Evolutionary conservation across 2,329 filamentous ascomycete species (phyloP).

Genomic region (Chrysosporium queenslandicum): DNA sequence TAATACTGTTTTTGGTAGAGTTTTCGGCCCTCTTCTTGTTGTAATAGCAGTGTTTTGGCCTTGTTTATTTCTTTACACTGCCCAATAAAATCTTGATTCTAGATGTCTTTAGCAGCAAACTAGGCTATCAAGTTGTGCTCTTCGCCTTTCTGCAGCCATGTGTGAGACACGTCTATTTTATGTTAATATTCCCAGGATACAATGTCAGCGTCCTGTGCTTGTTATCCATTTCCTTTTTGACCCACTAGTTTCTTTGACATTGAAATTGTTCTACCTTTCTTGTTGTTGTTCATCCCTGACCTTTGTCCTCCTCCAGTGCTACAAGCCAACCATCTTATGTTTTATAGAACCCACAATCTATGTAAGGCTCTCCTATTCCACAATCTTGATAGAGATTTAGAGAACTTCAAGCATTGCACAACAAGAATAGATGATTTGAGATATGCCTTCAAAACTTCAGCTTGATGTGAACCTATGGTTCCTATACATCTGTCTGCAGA

Average conservation of each 20-base stretch:
- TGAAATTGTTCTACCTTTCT: neutral
- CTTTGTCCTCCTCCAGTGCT: neutral
- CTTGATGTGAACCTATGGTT: conserved; percentile 35
- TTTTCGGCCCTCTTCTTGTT: neutral
- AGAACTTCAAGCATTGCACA: neutral
- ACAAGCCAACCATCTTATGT: neutral
- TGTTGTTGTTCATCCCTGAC: neutral
- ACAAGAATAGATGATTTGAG: conserved; percentile 5
- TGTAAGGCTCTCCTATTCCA: neutral
- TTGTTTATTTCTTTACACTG: neutral
- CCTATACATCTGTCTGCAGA: conserved; percentile 35
- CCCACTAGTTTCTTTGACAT: conserved; percentile 1
- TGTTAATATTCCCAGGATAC: neutral
- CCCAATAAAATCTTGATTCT: neutral
- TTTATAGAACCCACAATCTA: neutral
- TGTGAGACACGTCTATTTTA: conserved; percentile 2
- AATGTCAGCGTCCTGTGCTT: neutral
- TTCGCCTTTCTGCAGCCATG: neutral
- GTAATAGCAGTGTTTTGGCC: neutral
- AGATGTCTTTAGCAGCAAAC: neutral
- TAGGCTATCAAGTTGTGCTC: neutral
- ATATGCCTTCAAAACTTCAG: conserved; percentile 33
- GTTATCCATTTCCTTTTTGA: neutral
- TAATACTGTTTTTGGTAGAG: neutral
- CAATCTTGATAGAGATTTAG: neutral